A percentile compares a stretch with the other conserved stretches of the same genome.
Conservation (phyloP, 2,329 filamentous ascomycete species). For the Cordyceps fumosorosea region DNA sequence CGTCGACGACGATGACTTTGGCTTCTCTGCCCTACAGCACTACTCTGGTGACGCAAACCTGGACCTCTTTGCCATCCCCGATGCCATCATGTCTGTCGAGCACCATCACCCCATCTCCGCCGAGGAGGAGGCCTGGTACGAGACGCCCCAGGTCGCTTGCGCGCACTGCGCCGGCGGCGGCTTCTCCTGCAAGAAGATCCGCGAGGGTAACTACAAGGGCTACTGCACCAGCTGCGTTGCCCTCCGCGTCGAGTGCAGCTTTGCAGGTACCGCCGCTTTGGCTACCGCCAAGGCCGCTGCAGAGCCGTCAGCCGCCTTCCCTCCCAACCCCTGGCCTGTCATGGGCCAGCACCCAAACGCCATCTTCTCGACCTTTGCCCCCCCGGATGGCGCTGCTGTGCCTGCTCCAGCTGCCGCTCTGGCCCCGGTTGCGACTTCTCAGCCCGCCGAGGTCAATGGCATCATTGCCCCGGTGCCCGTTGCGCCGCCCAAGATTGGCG, state of each 20-base stretch:
- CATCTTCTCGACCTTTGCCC: constrained; percentile 14
- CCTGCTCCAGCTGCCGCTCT: not conserved
- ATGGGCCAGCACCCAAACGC: constrained; percentile 37
- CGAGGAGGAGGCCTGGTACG: constrained; percentile 16
- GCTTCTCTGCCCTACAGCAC: constrained; percentile 53
- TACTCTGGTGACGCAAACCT: constrained; percentile 38
- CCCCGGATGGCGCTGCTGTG: not conserved
- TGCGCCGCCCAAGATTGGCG: constrained; percentile 55
- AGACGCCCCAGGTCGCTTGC: constrained; percentile 43
- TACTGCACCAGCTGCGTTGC: constrained; percentile 59
- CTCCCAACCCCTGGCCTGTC: constrained; percentile 39
- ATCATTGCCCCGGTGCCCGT: constrained; percentile 21
- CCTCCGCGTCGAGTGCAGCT: constrained; percentile 51
- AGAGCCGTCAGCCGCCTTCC: constrained; percentile 30
- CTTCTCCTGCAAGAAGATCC: constrained; percentile 54
- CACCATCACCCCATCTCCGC: constrained; percentile 11
- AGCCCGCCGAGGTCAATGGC: constrained; percentile 17
- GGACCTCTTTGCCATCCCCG: constrained; percentile 24
- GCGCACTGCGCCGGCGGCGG: constrained; percentile 43
- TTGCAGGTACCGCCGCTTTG: constrained; percentile 31
- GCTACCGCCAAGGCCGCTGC: constrained; percentile 30
- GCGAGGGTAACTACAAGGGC: constrained; percentile 52
- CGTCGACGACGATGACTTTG: constrained; percentile 52
- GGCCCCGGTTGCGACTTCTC: constrained; percentile 10
- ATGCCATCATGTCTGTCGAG: constrained; percentile 15